Base-by-base conservation (phyloP, 2,329 filamentous ascomycete genomes). In the Calonectria naviculata region DNA sequence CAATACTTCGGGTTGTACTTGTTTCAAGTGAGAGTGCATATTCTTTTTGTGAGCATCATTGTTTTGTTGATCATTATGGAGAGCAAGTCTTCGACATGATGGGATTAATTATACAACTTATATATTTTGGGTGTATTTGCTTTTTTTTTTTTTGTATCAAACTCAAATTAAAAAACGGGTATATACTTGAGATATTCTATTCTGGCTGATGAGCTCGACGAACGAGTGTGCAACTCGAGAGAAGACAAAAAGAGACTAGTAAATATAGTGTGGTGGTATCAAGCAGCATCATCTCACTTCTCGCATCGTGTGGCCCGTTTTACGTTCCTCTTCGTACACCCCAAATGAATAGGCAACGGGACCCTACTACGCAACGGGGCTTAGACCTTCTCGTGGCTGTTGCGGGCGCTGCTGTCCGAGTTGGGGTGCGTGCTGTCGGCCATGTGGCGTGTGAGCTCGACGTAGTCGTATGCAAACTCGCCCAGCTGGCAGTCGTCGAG, bases 401-500 rank as follows among this genome's bases (percentile, higher is more conserved):
- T 78, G 41, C 78, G 72, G n/a, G 78, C 49, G 73, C 79, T 70
- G 24, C 44, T 64, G 71, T 75, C 75, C 38, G 75, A 73, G 58
- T 63, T 62, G n/a, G 73, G 68, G 67, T 75, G 74, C 9, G 74
- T 74, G 28, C 77, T 71, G 68, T 83, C 87, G 71, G 82, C 84
- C 67, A 95, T 90, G 77, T 95, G 93, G 67, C 89, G 86, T 46
- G 86, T 87, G 58, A 91, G 80, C 89, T 95, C 93, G 77, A 95
- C 93, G 81, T 95, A 95, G 82, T 95, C 93, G 85, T 95, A 95
- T 31, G 93, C 93, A 79, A 95, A 95, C 84, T 95, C 93, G 83
- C 93, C 93, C 63, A 95, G 91, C 85, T 95, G 92, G 81, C 90
- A 89, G 78, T 95, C 93, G 78, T 95, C 93, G 34, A 91, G 84